phyloP scores from a whole-genome alignment of 768 basidiomycete genomes.

The Agaricus subrufescens region DNA sequence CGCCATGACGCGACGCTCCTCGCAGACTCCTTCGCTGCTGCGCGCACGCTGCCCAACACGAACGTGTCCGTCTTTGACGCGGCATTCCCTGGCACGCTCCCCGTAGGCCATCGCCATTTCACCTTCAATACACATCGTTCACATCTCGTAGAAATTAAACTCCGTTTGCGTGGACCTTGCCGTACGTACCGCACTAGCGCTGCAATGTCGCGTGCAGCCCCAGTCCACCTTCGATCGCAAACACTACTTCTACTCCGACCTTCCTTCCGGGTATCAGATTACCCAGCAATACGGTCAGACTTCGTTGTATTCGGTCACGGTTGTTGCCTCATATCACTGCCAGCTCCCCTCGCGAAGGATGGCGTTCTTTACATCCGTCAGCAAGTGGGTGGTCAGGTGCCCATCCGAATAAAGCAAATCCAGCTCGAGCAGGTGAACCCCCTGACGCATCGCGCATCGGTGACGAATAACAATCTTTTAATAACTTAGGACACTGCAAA shows the following conservation, averaged over 20 bases:
- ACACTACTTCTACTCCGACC: slow-evolving; percentile 96
- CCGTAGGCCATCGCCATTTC: slow-evolving; percentile 45
- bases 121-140: background rate
- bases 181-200: slow-evolving; percentile 74
- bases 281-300: slow-evolving; percentile 85
- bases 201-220: slow-evolving; percentile 58
- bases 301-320: background rate
- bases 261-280: slow-evolving; percentile 94
- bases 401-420: slow-evolving; percentile 78
- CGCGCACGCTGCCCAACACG: slow-evolving; percentile 55
- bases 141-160: slow-evolving; percentile 46
- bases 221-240: slow-evolving; percentile 91
- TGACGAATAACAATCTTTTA: background rate
- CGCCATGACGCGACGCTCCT: background rate
- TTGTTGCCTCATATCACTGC: background rate
- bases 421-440: slow-evolving; percentile 86
- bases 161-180: slow-evolving; percentile 73
- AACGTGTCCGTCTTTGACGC: slow-evolving; percentile 79
- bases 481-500: slow-evolving; percentile 81
- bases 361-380: slow-evolving; percentile 50
- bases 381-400: slow-evolving; percentile 20
- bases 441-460: background rate
- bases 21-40: slow-evolving; percentile 36
- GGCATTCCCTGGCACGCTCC: slow-evolving; percentile 89
- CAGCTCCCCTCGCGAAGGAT: slow-evolving; percentile 75